phyloP scores from a whole-genome alignment of 352 stramenopile species.

The Globisporangium echinulatum region DNA sequence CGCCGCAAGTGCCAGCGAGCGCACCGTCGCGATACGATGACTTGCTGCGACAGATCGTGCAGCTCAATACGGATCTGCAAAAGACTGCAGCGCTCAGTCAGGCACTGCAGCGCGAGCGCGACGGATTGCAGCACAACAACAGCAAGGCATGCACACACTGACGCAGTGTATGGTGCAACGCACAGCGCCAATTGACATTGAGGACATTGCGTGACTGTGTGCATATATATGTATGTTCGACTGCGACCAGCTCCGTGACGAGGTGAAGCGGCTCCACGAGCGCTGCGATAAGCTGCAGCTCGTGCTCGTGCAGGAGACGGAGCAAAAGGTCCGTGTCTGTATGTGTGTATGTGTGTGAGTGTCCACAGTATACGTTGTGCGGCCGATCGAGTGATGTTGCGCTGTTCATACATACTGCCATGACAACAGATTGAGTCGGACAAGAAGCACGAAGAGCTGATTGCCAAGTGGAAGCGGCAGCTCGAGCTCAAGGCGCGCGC shows the following conservation, averaged over 20 bases:
- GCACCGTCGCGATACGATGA: slow-evolving; percentile 52
- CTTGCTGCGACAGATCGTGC: slow-evolving; percentile 75
- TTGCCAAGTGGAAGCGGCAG: slow-evolving; percentile 81
- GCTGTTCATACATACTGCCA: neutral
- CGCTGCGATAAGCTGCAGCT: slow-evolving; percentile 78
- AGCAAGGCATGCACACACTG: slow-evolving; percentile 26
- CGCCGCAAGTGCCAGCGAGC: neutral
- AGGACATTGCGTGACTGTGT: neutral
- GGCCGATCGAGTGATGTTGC: no score
- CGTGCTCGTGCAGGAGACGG: slow-evolving; percentile 75
- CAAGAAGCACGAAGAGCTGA: slow-evolving; percentile 75
- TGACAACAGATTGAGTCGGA: slow-evolving; percentile 49
- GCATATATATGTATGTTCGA: neutral
- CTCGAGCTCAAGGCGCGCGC: slow-evolving; percentile 72
- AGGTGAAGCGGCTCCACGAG: slow-evolving; percentile 58
- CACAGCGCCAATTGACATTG: no score
- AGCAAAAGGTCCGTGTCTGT: slow-evolving; percentile 48
- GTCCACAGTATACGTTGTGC: no score
- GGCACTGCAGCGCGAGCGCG: slow-evolving; percentile 68
- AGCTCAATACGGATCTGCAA: slow-evolving; percentile 78
- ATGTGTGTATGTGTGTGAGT: neutral
- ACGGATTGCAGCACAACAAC: slow-evolving; percentile 57
- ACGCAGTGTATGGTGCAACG: neutral
- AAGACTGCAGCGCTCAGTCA: slow-evolving; percentile 80
- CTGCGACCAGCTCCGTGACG: slow-evolving; percentile 45